Evolutionary conservation across 495 filamentous ascomycete genomes (phyloP), one percentile per base, ranked within the genome.

Genomic region (Lophiotrema nucula): DNA sequence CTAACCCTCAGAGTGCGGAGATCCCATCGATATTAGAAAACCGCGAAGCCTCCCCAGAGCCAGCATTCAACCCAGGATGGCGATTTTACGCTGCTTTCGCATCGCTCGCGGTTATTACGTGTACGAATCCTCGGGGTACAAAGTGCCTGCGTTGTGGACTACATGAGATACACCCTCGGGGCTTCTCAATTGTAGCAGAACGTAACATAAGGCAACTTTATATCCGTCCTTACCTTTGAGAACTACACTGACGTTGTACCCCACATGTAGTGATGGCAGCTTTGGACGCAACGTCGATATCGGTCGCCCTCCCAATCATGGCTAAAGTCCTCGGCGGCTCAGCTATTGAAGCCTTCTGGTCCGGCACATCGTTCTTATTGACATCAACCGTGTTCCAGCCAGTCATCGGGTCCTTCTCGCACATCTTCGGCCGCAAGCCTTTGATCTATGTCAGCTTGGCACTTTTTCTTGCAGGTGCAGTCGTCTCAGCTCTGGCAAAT

Each of bases 201-300:
- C n/a, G n/a, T n/a, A n/a, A n/a, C n/a, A n/a, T n/a, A n/a, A n/a
- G n/a, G n/a, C n/a, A n/a, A n/a, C n/a, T n/a, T n/a, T n/a, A n/a
- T n/a, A n/a, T n/a, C n/a, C n/a, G n/a, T n/a, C n/a, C n/a, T n/a
- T n/a, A n/a, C n/a, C n/a, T n/a, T n/a, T n/a, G n/a, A n/a, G n/a
- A n/a, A n/a, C n/a, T n/a, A n/a, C n/a, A n/a, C n/a, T n/a, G n/a
- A n/a, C n/a, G n/a, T n/a, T n/a, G n/a, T n/a, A n/a, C n/a, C n/a
- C n/a, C n/a, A n/a, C n/a, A n/a, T n/a, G n/a, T n/a, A 0, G 70
- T 90, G 28, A 85, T 85, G 74, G 83, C 81, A 4, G 86, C 88
- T 22, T 72, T 91, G 18, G 88, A 91, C 70, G 86, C 85, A 0
- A 90, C 88, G 2, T 88, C 84, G 1, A 74, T 90, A 15, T 84